Conservation (phyloP, 805 yeast genomes). For the Lipomyces mesembrius region DNA sequence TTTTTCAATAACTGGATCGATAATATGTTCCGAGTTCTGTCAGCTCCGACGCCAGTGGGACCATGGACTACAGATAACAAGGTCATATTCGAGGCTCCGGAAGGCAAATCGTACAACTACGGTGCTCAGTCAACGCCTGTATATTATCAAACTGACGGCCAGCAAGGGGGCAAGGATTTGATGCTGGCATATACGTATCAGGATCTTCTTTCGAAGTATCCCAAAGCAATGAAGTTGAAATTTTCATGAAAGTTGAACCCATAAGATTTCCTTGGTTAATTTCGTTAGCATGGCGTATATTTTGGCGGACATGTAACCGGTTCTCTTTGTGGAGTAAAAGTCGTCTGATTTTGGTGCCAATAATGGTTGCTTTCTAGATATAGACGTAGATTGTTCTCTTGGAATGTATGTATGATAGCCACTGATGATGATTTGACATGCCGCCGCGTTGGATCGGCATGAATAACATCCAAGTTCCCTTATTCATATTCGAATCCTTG, state of each 20-base stretch:
- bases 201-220: slow-evolving; percentile 7
- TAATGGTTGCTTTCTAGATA: not conserved
- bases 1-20: slow-evolving; percentile 23
- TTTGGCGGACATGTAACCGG: not conserved
- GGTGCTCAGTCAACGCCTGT: slow-evolving; percentile 15
- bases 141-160: slow-evolving; percentile 9
- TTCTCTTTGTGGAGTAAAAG: not conserved
- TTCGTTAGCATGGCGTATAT: not conserved
- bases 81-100: slow-evolving; percentile 10
- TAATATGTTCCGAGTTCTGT: slow-evolving; percentile 13
- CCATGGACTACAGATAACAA: slow-evolving; percentile 18
- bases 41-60: slow-evolving; percentile 25
- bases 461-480: too few species aligned
- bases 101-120: slow-evolving; percentile 19
- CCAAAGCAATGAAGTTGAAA: slow-evolving; percentile 8
- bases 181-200: slow-evolving; percentile 26
- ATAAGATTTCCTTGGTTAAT: not conserved
- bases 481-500: too few species aligned
- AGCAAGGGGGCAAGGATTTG: slow-evolving; percentile 8
- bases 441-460: not conserved
- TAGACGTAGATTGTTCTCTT: not conserved
- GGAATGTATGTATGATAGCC: not conserved
- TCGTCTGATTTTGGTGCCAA: not conserved
- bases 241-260: slow-evolving; percentile 5
- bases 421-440: not conserved